A percentile compares a stretch with the other conserved stretches of the same genome.
These are phyloP conservation scores for Hylodesmum podocarpum DNA, from an alignment of 306 rosid genomes.

Conservation along the genomic window DNA sequence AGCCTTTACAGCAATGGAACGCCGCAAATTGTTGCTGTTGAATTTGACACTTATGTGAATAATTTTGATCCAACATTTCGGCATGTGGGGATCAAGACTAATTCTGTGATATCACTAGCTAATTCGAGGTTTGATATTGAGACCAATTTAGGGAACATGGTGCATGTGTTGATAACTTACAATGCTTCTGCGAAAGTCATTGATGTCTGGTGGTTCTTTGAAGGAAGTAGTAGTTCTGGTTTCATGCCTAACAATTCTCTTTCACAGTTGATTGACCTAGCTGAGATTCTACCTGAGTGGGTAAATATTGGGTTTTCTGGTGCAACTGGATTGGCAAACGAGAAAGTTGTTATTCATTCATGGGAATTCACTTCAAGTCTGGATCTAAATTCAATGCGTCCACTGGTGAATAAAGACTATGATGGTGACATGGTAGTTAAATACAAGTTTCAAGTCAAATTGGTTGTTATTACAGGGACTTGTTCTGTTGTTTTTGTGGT, in stretches of 20 bases:
- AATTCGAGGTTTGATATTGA: slow-evolving; percentile 4
- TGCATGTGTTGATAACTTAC: slow-evolving; percentile 22
- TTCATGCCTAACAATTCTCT: background rate
- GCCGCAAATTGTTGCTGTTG: slow-evolving; percentile 17
- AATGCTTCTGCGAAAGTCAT: background rate
- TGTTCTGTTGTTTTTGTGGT: slow-evolving; percentile 12
- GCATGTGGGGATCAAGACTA: slow-evolving; percentile 34
- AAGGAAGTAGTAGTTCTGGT: background rate
- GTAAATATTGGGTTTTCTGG: slow-evolving; percentile 42
- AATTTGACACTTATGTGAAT: slow-evolving; percentile 18
- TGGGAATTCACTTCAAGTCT: slow-evolving; percentile 47
- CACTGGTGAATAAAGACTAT: background rate
- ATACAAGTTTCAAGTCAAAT: background rate
- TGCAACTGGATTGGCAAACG: background rate
- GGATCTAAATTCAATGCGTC: background rate
- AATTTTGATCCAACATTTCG: background rate
- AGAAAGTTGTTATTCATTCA: slow-evolving; percentile 22
- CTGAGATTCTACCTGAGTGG: slow-evolving; percentile 19
- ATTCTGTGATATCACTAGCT: slow-evolving; percentile 8
- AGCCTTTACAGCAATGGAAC: background rate
- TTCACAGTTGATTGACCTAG: slow-evolving; percentile 21
- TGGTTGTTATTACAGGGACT: background rate
- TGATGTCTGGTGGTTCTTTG: slow-evolving; percentile 26
- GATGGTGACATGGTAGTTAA: background rate
- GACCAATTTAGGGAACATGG: background rate